Base-by-base conservation (phyloP, 371 early-diverging fungal genomes). In the Blastocladiella emersonii region DNA sequence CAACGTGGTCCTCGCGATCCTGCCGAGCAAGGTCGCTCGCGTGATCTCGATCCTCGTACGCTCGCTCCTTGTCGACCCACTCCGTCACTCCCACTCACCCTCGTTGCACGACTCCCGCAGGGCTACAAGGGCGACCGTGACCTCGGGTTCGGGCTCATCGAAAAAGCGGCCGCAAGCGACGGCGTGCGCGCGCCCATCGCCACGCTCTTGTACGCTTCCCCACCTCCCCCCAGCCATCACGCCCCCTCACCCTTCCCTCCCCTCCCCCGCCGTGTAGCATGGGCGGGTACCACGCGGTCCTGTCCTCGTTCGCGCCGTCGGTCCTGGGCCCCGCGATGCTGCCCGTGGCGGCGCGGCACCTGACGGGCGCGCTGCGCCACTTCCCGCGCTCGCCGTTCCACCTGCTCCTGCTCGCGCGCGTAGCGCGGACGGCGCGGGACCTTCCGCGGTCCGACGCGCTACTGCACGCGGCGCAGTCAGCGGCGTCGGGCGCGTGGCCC, bases 251-350 rank as follows among this genome's bases (percentile, higher is more conserved):
- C 55, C 27, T 55, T 17, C 10, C 27, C 27, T 17, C 6, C 27
- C 12, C 12, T 55, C 15, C 34, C 5, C 34, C 5, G 8, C 6
- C 55, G 5, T 55, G 17, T 55, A 55, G 55, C 43, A 59, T 59
- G 59, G 34, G 36, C 41, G 37, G 41, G n/a, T 59, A 59, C 43
- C 8, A 59, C 59, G 44, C 59, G 8, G 32, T 59, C 32, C 37
- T 59, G 2, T 59, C 59, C 15, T 59, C 59, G 2, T 59, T 59
- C 36, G 59, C 59, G 25, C 59, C 59, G 3, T 8, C 34, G 8
- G 30, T 59, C 35, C 41, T 59, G 15, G 59, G 59, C 37, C 59
- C 59, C 1, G 12, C 59, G 8, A 37, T 59, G 41, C 27, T 59
- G 25, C 41, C 59, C 1, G 2, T 43, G 35, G 59, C 59, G 25